These are phyloP conservation scores for Porodaedalea pini DNA, from an alignment of 1,284 basidiomycete genomes.

Conservation along the genomic window DNA sequence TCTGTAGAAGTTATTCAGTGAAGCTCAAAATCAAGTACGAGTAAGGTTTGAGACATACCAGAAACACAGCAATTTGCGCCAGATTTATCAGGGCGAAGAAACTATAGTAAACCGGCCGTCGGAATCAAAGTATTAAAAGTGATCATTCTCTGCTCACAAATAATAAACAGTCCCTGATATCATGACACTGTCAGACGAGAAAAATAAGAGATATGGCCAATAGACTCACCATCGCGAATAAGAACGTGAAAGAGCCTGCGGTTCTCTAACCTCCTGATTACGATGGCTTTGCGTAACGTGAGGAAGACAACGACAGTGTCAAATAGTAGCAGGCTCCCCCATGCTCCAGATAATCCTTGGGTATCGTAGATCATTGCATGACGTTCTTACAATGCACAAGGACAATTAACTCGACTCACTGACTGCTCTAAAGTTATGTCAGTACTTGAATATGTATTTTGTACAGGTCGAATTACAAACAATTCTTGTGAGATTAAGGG, in stretches of 20 bases:
- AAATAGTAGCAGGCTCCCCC: slow-evolving; percentile 38
- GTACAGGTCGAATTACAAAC: background rate
- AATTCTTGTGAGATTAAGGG: slow-evolving; percentile 2
- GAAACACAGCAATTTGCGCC: background rate
- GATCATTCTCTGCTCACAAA: slow-evolving; percentile 10
- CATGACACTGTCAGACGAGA: background rate
- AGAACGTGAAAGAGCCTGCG: slow-evolving; percentile 10
- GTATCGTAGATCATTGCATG: background rate
- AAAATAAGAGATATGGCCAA: background rate
- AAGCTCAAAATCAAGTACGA: background rate
- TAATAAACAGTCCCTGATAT: slow-evolving; percentile 16
- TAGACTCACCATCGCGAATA: slow-evolving; percentile 15
- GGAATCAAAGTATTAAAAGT: background rate
- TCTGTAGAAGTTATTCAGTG: background rate
- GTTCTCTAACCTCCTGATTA: slow-evolving; percentile 10
- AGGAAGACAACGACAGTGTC: slow-evolving; percentile 39
- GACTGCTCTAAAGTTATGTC: background rate
- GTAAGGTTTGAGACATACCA: background rate
- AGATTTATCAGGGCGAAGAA: background rate
- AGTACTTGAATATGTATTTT: background rate
- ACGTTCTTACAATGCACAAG: background rate
- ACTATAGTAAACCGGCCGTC: background rate
- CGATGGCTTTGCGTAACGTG: slow-evolving; percentile 40
- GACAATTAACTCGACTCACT: background rate
- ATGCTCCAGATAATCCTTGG: slow-evolving; percentile 34